phyloP scores from a whole-genome alignment of 805 yeast genomes.

The Metschnikowia amazonensis region DNA sequence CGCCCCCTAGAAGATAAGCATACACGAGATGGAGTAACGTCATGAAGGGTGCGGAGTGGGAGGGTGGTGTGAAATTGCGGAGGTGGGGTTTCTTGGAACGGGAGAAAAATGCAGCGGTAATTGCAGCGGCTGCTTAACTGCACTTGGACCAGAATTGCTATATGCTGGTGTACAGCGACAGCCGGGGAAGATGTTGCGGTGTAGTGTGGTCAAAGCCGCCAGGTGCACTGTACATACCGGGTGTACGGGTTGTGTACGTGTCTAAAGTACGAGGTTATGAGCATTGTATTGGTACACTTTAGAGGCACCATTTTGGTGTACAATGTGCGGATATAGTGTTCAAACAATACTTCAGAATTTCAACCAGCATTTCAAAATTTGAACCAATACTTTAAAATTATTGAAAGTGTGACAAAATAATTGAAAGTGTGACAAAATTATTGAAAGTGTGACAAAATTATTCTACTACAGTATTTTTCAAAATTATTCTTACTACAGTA shows the following conservation, averaged over 20 bases:
- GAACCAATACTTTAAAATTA: too few relatives aligned
- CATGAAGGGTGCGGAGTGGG: constrained; percentile 3
- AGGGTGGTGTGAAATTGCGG: background rate
- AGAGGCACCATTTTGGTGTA: too few relatives aligned
- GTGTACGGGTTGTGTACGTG: background rate
- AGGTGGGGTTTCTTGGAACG: background rate
- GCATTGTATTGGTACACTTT: too few relatives aligned
- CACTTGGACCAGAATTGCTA: background rate
- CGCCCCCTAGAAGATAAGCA: constrained; percentile 70
- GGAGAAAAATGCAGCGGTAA: background rate
- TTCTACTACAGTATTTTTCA: too few relatives aligned
- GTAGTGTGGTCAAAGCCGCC: background rate
- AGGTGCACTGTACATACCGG: background rate
- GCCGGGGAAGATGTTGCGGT: background rate
- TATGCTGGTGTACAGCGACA: background rate
- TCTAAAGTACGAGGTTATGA: background rate
- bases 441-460: too few relatives aligned
- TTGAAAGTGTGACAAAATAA: too few relatives aligned
- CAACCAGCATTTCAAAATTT: too few relatives aligned
- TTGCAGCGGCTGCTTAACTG: background rate
- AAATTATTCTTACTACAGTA: too few relatives aligned
- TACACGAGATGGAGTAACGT: constrained; percentile 26
- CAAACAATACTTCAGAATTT: too few relatives aligned
- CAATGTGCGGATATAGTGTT: too few relatives aligned
- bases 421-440: too few relatives aligned